Base-by-base conservation (phyloP, 768 basidiomycete species). In the Austroboletus festivus region DNA sequence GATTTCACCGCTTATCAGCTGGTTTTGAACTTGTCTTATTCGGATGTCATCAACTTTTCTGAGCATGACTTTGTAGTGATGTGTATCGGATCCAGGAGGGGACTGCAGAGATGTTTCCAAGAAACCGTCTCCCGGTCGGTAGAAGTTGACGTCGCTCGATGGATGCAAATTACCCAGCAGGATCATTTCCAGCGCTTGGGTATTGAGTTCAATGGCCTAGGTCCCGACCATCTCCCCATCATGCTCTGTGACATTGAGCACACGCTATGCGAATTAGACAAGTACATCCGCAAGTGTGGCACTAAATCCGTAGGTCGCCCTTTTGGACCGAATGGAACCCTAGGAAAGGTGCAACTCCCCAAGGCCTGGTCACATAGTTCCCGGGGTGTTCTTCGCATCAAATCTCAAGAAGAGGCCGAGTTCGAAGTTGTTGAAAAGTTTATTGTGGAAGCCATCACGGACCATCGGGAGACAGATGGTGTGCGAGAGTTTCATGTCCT, bases 221-320 rank as follows among this genome's bases (percentile, higher is more conserved):
- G 82, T 16, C 72, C 75, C 0, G 50, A 73, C 3, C 55, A 60
- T 15, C 69, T 78, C 12, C 77, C 78, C 7, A 79, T 85, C 73
- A 73, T 76, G 55, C 68, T 88, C 42, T 79, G 81, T 31, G 89
- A 91, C 61, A 71, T 90, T 45, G 89, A 91, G 68, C 89, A 91
- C 61, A 73, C 82, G 1, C 67, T 90, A 15, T 91, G 89, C 67
- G 89, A 91, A 61, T 73, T 85, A 38, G 85, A 89, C 68, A 87
- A 89, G 60, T 90, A 89, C 58, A 72, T 80, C 35, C 83, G 87
- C 39, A 61, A 55, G 48, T 67, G 57, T 30, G 30, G n/a, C 24
- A 31, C 54, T 10, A 68, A 58, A 38, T 55, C 61, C 19, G 47
- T 46, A 20, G 71, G 78, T 38, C 70, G 72, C 12, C 46, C 50